Evolutionary conservation across 2,329 filamentous ascomycete species (phyloP).

Genomic region (Ophiocordyceps unilateralis): DNA sequence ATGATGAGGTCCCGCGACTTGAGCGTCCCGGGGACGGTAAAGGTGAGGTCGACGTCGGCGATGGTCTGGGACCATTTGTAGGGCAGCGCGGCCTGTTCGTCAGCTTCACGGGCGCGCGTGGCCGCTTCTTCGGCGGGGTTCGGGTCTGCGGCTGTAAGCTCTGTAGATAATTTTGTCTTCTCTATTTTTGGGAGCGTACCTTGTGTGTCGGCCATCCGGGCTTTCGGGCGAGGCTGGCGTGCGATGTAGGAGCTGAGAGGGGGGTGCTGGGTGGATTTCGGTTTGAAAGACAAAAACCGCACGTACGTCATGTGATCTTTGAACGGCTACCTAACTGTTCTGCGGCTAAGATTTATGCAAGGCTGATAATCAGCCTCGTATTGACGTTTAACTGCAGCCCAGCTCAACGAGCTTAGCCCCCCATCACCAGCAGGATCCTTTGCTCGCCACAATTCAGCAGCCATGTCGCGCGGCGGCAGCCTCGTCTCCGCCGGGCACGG

Average conservation of each 20-base stretch:
- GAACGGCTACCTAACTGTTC: background rate
- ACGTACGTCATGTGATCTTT: too few species aligned
- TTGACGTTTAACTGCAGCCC: too few species aligned
- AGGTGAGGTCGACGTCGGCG: constrained; percentile 64
- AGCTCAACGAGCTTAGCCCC: too few species aligned
- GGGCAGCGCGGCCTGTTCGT: constrained; percentile 78
- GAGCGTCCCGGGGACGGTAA: constrained; percentile 63
- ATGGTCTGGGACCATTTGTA: constrained; percentile 98
- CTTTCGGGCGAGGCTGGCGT: too few species aligned
- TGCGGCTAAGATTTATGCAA: background rate
- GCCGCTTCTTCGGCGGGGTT: constrained; percentile 39
- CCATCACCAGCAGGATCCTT: background rate
- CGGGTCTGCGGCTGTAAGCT: constrained; percentile 6
- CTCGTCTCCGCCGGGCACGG: constrained; percentile 13
- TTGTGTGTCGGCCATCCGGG: background rate
- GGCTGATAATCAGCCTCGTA: background rate
- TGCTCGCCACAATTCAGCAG: too few species aligned
- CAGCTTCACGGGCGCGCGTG: constrained; percentile 53
- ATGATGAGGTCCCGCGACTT: constrained; percentile 75
- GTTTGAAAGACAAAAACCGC: too few species aligned
- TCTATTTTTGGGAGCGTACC: background rate
- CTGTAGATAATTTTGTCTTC: constrained; percentile 11
- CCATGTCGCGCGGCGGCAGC: constrained; percentile 12
- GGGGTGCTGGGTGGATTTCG: too few species aligned
- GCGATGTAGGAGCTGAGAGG: too few species aligned